Percentiles rank a stretch among this genome's conserved stretches.
Conservation (phyloP, 352 stramenopile species). For the Phytophthora constricta region DNA sequence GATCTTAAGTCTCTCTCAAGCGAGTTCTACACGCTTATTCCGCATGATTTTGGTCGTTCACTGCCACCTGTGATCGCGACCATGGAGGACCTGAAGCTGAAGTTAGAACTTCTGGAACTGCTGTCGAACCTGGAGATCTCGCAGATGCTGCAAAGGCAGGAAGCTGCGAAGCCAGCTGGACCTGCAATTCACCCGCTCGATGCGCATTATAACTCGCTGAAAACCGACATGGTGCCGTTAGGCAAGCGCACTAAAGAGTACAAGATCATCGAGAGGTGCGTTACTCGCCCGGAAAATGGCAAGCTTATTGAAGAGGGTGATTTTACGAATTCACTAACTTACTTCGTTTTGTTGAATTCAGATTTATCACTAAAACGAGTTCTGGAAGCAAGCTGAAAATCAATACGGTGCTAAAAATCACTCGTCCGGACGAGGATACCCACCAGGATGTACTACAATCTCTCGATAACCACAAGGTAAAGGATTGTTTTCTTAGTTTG, state of each 20-base stretch:
- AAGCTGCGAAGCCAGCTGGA: slow-evolving; percentile 27
- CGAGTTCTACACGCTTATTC: slow-evolving; percentile 77
- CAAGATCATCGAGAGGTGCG: slow-evolving; percentile 57
- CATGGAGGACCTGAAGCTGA: slow-evolving; percentile 64
- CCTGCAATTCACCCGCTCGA: slow-evolving; percentile 53
- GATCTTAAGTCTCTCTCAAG: slow-evolving; percentile 64
- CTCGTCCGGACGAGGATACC: slow-evolving; percentile 47
- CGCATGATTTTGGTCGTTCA: slow-evolving; percentile 67
- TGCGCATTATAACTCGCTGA: slow-evolving; percentile 58
- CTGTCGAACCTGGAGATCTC: slow-evolving; percentile 70
- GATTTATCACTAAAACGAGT: slow-evolving; percentile 63
- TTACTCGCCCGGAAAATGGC: neutral
- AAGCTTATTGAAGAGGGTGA: neutral
- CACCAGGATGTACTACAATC: slow-evolving; percentile 45
- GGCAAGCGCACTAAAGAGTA: slow-evolving; percentile 48
- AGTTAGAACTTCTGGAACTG: slow-evolving; percentile 68
- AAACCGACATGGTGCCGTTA: slow-evolving; percentile 53
- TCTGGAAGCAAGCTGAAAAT: slow-evolving; percentile 54
- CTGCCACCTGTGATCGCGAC: slow-evolving; percentile 58
- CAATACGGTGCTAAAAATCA: slow-evolving; percentile 60
- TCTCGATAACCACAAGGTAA: slow-evolving; percentile 65
- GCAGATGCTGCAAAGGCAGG: slow-evolving; percentile 53
- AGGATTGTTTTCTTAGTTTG: neutral
- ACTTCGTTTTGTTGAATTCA: slow-evolving; percentile 9
- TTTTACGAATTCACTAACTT: slow-evolving; percentile 4